Evolutionary conservation across 2,329 filamentous ascomycete species (phyloP), one percentile per base, ranked within the genome.

Genomic region (Emmonsiellopsis sp.): DNA sequence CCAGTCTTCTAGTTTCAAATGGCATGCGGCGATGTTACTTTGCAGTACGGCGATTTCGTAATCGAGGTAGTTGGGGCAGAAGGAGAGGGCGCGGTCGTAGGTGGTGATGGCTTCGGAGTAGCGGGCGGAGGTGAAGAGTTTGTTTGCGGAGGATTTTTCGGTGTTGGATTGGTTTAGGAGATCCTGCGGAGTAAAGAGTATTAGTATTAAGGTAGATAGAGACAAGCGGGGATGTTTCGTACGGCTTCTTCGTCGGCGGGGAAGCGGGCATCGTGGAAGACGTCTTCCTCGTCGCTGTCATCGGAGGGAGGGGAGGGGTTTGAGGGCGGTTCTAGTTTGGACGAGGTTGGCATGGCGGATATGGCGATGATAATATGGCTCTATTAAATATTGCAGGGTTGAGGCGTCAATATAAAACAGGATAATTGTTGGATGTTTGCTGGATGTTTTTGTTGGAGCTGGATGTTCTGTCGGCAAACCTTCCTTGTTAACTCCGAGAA

Each of bases 21-120:
- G 83, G 65, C 90, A 95, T 8, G 91, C 92, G 1, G 92, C 81
- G 59, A 96, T 85, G 73, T 97, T 97, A 66, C 87, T 90, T 55
- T 85, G 83, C 5, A 97, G 77, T 8, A 97, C 88, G 31, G 91
- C 89, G 57, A 92, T 77, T 61, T 95, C 89, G 71, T 88, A 95
- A 66, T 92, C 84, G 31, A 95, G 80, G 66, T 95, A 94, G 58
- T 82, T 84, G 2, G 92, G 92, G 63, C 88, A 91, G 6, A 84
- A 80, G 10, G 82, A 77, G 2, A 94, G 76, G 21, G 93, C 91
- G 59, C 86, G 82, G 63, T 90, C 85, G 71, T 97, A 97, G 56
- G 81, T 85, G 60, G 84, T 80, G 57, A 97, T 85, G 42, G 92
- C 92, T 57, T 85, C 83, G 53, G 85, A 80, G 70, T 86, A 93